Evolutionary conservation across 2,329 filamentous ascomycete species (phyloP), one percentile per base, ranked within the genome.

Genomic region (Sclerotinia borealis): DNA sequence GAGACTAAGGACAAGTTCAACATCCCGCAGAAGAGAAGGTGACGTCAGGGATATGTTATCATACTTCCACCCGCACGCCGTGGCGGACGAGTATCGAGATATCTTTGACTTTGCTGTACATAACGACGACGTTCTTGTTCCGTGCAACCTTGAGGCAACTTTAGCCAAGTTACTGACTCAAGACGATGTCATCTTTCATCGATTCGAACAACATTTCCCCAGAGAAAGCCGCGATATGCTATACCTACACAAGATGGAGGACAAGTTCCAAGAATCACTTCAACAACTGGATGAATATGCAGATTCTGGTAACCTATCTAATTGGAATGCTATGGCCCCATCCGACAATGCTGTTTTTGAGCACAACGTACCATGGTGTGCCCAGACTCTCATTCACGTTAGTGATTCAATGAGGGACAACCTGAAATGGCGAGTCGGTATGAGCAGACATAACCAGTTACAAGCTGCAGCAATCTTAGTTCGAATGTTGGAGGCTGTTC

Each of bases 41-140:
- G 55, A 47, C 19, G 67, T 72, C 36, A 69, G 69, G 13, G 69
- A 73, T 56, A 72, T 74, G 31, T 66, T 74, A 68, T 70, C 69
- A 9, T 68, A 71, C 29, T 65, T 72, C 22, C 69, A 70, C 19
- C 59, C 64, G 11, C 25, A 67, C 8, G 25, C 65, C 5, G 52
- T 67, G 27, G 63, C 65, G 1, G 68, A 72, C 7, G 67, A 70
- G 19, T 72, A 69, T 50, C 56, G 67, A 59, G 68, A 72, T 25
- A 67, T 72, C 9, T 71, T 73, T 55, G 34, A 56, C 11, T 65
- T 69, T n/a, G 65, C 67, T 22, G 59, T 72, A n/a, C 63, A 62
- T 9, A 29, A 48, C 15, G 61, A 66, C n/a, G 55, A 67, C 25
- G 58, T 69, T 27, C 51, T 67, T 25, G 66, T 67, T 11, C 65